These are phyloP conservation scores for Podila minutissima DNA, from an alignment of 192 early-diverging fungal genomes.

Conservation along the genomic window DNA sequence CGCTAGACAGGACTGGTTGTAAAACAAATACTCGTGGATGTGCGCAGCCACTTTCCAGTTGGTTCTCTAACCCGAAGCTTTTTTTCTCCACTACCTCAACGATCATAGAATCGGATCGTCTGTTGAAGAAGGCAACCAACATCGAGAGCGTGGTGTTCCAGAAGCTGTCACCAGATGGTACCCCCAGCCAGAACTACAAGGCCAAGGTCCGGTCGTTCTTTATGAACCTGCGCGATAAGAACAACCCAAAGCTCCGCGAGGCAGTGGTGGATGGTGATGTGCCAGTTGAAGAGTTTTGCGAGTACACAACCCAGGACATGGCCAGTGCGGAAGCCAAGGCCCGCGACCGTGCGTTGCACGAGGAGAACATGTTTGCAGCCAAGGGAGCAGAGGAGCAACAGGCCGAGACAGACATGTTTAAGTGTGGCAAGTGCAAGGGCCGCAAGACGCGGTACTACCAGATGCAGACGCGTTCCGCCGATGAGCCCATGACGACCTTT, in stretches of 20 bases:
- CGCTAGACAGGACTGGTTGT: not conserved
- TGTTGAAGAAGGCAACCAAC: constrained; percentile 60
- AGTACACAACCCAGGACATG: constrained; percentile 78
- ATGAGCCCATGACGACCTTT: constrained; percentile 99
- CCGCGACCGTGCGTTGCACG: constrained; percentile 73
- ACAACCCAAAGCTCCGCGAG: constrained; percentile 79
- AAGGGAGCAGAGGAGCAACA: constrained; percentile 74
- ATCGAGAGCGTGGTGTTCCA: constrained; percentile 74
- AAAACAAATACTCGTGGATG: too few relatives aligned
- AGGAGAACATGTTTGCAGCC: constrained; percentile 81
- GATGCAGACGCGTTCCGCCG: constrained; percentile 96
- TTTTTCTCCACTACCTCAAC: not conserved
- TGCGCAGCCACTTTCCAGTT: constrained; percentile 5
- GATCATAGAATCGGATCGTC: constrained; percentile 59
- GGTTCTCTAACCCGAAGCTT: constrained; percentile 39
- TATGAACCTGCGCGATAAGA: constrained; percentile 80
- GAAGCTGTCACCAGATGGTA: constrained; percentile 51
- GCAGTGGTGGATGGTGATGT: constrained; percentile 76
- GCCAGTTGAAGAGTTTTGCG: constrained; percentile 71
- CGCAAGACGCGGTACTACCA: constrained; percentile 93
- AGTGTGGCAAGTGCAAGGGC: constrained; percentile 91
- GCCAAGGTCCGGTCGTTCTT: constrained; percentile 79
- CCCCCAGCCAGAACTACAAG: constrained; percentile 71
- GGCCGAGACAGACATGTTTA: constrained; percentile 94
- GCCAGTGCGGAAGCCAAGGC: constrained; percentile 86